Evolutionary conservation across 768 basidiomycete species (phyloP).

Genomic region (Scleroderma bovista): DNA sequence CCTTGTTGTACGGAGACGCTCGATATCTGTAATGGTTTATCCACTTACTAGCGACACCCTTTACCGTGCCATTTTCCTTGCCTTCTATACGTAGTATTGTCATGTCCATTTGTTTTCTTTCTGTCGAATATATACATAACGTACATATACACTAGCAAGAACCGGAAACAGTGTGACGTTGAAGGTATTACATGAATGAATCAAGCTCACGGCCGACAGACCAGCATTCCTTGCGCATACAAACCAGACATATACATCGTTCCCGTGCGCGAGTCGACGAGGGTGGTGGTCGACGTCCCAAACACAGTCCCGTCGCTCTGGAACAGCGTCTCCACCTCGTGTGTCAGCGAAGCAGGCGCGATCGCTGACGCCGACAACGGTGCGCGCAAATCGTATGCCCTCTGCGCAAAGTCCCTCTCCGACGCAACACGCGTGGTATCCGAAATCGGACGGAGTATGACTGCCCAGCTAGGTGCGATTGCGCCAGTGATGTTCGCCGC

Average conservation of each 20-base stretch:
- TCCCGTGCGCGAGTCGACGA: slow-evolving; percentile 46
- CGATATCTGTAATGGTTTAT: not conserved
- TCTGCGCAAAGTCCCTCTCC: not conserved
- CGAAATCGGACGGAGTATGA: slow-evolving; percentile 33
- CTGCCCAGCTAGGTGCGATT: slow-evolving; percentile 54
- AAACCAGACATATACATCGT: slow-evolving; percentile 51
- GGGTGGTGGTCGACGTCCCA: slow-evolving; percentile 45
- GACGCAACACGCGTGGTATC: not conserved
- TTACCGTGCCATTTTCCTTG: not conserved
- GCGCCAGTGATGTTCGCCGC: slow-evolving; percentile 39
- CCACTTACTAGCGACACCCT: not conserved
- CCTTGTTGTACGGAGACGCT: not conserved
- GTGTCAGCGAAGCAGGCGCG: slow-evolving; percentile 30
- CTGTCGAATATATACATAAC: too few species aligned
- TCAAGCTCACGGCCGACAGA: slow-evolving; percentile 33
- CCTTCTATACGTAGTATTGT: too few species aligned
- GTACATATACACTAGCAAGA: too few species aligned
- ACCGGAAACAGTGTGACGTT: not conserved
- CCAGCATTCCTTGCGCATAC: slow-evolving; percentile 51
- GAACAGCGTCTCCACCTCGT: slow-evolving; percentile 58
- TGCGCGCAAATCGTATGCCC: slow-evolving; percentile 37
- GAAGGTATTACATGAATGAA: not conserved
- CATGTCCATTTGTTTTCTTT: too few species aligned
- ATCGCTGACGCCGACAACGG: slow-evolving; percentile 44
- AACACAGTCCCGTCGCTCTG: slow-evolving; percentile 68